Percentiles rank a stretch among this genome's conserved stretches.
phyloP scores from a whole-genome alignment of 805 yeast species.

The Schwanniomyces polymorphus region DNA sequence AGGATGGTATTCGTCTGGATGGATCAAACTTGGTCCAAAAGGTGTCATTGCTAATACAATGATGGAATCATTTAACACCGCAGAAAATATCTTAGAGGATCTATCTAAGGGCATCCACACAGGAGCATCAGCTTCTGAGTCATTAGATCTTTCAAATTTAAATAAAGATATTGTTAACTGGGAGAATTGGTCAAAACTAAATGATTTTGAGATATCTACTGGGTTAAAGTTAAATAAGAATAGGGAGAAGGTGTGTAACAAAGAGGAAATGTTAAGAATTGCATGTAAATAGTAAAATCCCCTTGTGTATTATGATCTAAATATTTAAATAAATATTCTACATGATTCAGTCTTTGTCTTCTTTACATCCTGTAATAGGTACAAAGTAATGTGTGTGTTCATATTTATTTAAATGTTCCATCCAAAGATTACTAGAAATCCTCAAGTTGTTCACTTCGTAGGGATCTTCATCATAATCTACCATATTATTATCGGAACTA shows the following conservation, averaged over 20 bases:
- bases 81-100: constrained; percentile 63
- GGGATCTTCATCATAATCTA: neutral
- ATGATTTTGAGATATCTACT: constrained; percentile 47
- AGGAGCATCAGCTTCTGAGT: constrained; percentile 17
- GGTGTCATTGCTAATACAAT: constrained; percentile 93
- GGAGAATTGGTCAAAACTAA: constrained; percentile 66
- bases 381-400: constrained; percentile 34
- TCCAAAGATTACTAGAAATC: constrained; percentile 17
- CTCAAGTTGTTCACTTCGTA: neutral
- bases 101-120: constrained; percentile 29
- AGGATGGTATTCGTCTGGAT: constrained; percentile 81
- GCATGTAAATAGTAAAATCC: constrained; percentile 15
- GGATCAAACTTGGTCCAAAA: constrained; percentile 84
- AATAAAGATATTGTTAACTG: constrained; percentile 44
- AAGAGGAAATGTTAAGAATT: constrained; percentile 49
- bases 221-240: constrained; percentile 54
- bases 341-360: neutral
- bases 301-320: neutral
- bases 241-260: constrained; percentile 55
- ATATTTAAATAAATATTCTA: neutral
- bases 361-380: constrained; percentile 29
- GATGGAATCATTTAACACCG: constrained; percentile 78
- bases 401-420: constrained; percentile 20
- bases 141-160: neutral
- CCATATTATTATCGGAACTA: neutral